Percentiles rank a stretch among this genome's conserved stretches.
Conservation (phyloP, 2,329 filamentous ascomycete species). For the Colletotrichum siamense region DNA sequence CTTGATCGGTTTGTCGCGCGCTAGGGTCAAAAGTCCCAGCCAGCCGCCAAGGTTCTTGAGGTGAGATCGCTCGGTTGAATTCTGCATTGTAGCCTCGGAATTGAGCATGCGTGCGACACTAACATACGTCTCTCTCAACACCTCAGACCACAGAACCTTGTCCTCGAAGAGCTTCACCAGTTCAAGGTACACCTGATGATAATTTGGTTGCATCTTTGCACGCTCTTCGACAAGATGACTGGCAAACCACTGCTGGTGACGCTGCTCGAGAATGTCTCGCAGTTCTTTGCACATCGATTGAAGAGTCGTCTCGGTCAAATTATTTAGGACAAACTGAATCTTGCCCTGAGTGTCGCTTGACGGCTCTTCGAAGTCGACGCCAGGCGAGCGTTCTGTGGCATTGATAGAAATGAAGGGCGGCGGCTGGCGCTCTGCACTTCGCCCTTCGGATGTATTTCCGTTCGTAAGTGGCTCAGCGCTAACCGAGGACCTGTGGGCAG, state of each 20-base stretch:
- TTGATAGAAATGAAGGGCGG: slow-evolving; percentile 81
- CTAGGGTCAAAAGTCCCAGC: slow-evolving; percentile 92
- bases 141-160: slow-evolving; percentile 80
- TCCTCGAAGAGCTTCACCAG: slow-evolving; percentile 84
- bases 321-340: slow-evolving; percentile 95
- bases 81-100: slow-evolving; percentile 84
- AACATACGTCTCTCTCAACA: slow-evolving; percentile 91
- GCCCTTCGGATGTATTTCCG: slow-evolving; percentile 70
- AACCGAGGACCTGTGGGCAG: slow-evolving; percentile 38
- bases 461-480: slow-evolving; percentile 66
- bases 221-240: slow-evolving; percentile 94
- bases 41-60: slow-evolving; percentile 93
- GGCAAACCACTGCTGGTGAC: slow-evolving; percentile 96
- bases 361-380: slow-evolving; percentile 78
- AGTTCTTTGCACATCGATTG: slow-evolving; percentile 85
- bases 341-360: slow-evolving; percentile 87
- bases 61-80: slow-evolving; percentile 82
- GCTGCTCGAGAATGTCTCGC: slow-evolving; percentile 76
- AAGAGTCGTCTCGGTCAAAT: slow-evolving; percentile 89
- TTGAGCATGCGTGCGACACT: slow-evolving; percentile 89
- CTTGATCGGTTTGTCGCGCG: slow-evolving; percentile 92
- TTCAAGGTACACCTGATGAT: slow-evolving; percentile 90
- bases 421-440: slow-evolving; percentile 62
- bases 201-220: slow-evolving; percentile 97
- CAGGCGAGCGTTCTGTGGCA: slow-evolving; percentile 70